Base-by-base conservation (phyloP, 164 flowering plant species). In the Stephania cephalantha region DNA sequence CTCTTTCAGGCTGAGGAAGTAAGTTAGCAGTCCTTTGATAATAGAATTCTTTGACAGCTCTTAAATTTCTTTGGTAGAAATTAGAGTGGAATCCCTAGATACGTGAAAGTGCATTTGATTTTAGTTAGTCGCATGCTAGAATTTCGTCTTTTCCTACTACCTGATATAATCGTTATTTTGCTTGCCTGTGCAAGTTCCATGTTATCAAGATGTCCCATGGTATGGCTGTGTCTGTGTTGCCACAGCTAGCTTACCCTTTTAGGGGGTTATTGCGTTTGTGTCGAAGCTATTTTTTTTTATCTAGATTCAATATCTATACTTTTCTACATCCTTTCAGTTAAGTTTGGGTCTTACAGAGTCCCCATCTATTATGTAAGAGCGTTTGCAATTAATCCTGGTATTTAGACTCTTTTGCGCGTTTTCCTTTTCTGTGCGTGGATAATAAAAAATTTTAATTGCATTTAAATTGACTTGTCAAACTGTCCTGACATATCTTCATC, bases 1-100 rank as follows among this genome's bases (percentile, higher is more conserved):
- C 58, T 71, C 65, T 92, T 94, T 75, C 89, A 90, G 87, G 94
- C 91, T 44, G 97, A 93, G 84, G 98, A 93, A 81, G 98, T 90
- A 88, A 53, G 88, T 79, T 52, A 69, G 6, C 72, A 58, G 72
- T 12, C 42, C 42, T 35, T 35, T 2, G 4, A 35, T 35, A 4
- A 2, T 35, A 35, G 1, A 35, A 35, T 35, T 35, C 42, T 35
- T 35, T 35, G 42, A 35, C 1, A 35, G 4, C 42, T n/a, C 42
- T 76, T 52, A 44, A 53, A 46, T 8, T 58, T 58, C 65, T 17
- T 18, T 58, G 65, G 1, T 58, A 58, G 20, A 17, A 58, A 4
- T 18, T 6, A n/a, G n/a, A 58, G 7, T 58, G 53, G 7, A n/a
- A 61, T 7, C 22, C 66, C 25, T 61, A 4, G n/a, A 61, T 18